Conservation (phyloP, 1,139 yeast genomes). For the Protomyces arabidopsidicola region DNA sequence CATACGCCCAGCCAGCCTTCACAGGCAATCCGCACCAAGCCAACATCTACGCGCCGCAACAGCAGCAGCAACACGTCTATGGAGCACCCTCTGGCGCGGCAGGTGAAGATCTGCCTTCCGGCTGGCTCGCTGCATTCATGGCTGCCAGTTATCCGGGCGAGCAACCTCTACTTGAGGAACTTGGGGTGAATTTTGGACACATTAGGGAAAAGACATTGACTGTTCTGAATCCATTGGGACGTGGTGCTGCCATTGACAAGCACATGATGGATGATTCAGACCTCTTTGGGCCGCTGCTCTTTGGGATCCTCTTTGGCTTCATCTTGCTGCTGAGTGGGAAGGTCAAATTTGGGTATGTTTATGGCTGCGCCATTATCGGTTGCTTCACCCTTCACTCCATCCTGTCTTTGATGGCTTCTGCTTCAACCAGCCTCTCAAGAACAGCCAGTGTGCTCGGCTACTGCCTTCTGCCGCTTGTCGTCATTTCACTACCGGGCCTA, state of each 20-base stretch:
- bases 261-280: constrained; percentile 89
- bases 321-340: constrained; percentile 66
- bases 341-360: constrained; percentile 92
- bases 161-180: constrained; percentile 83
- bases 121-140: constrained; percentile 86
- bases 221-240: constrained; percentile 68
- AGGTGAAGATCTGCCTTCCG: constrained; percentile 38
- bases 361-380: constrained; percentile 93
- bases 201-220: constrained; percentile 80
- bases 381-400: constrained; percentile 76
- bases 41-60: constrained; percentile 4
- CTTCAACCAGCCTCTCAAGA: constrained; percentile 57
- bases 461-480: constrained; percentile 83
- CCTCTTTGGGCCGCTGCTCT: constrained; percentile 89
- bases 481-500: constrained; percentile 70
- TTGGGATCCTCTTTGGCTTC: constrained; percentile 84
- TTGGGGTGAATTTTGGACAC: constrained; percentile 88
- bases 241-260: constrained; percentile 45
- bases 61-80: background rate
- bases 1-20: background rate
- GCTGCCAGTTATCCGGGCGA: constrained; percentile 92
- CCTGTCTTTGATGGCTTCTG: constrained; percentile 75
- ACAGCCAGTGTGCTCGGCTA: constrained; percentile 93
- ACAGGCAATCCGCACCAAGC: background rate
- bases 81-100: background rate